Conservation (phyloP, 2,329 filamentous ascomycete genomes). For the Neonectria sp. region DNA sequence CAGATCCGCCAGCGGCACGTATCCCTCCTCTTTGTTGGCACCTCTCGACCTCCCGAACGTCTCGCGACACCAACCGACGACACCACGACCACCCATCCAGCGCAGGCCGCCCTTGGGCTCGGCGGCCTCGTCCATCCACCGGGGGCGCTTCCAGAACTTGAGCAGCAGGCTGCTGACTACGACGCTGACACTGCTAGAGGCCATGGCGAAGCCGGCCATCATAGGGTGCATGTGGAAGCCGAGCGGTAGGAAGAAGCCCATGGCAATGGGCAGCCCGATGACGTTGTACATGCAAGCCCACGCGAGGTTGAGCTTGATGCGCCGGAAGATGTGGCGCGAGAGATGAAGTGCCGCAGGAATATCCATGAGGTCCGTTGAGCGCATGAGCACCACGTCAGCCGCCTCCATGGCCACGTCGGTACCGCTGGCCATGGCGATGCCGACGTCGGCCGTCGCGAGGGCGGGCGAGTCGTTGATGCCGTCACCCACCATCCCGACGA, state of each 20-base stretch:
- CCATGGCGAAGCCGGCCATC: conserved; percentile 96
- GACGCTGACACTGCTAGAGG: conserved; percentile 89
- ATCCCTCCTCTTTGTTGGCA: conserved; percentile 67
- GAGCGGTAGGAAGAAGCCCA: conserved; percentile 94
- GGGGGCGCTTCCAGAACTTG: conserved; percentile 87
- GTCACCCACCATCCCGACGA: conserved; percentile 97
- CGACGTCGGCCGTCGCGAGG: conserved; percentile 91
- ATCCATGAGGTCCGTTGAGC: conserved; percentile 89
- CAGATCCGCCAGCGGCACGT: conserved; percentile 71
- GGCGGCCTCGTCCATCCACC: conserved; percentile 86
- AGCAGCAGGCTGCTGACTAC: conserved; percentile 87
- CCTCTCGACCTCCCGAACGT: conserved; percentile 54
- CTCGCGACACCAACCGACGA: conserved; percentile 61
- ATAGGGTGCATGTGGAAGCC: conserved; percentile 92
- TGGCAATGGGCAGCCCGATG: conserved; percentile 93
- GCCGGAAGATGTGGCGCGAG: conserved; percentile 85
- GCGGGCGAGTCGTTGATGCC: conserved; percentile 99
- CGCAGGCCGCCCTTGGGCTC: conserved; percentile 68
- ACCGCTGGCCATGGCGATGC: conserved; percentile 92
- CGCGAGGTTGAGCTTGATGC: conserved; percentile 93
- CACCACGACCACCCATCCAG: conserved; percentile 59
- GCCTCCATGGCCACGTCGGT: conserved; percentile 99
- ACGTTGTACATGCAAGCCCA: conserved; percentile 97
- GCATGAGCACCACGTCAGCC: conserved; percentile 96
- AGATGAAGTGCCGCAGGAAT: conserved; percentile 91